Base-by-base conservation (phyloP, 345 rosid species). In the Dimocarpus longan region DNA sequence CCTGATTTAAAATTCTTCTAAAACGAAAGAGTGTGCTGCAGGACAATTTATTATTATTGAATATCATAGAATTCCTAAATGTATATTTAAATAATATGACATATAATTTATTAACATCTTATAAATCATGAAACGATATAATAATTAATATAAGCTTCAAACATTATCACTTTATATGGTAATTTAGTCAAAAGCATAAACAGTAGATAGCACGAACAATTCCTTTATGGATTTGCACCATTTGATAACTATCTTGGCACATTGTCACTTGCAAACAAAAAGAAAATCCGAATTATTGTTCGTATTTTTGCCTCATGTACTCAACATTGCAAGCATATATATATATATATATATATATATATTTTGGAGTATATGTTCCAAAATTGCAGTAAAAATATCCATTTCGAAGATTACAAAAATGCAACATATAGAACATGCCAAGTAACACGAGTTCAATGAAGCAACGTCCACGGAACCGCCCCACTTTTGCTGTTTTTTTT, bases 401-500 rank as follows among this genome's bases (percentile, higher is more conserved):
- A 4, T 8, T 63, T 24, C 26, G 16, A 62, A 43, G 12, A 42
- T 21, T 73, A 4, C 76, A 32, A 32, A 40, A 72, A 39, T 28
- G 63, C 74, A 71, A 32, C 56, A 12, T 21, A 32, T 32, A 32
- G 37, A 21, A 40, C 10, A 67, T 5, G 0, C 4, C 4, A 46
- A 22, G 19, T 46, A 24, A 48, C 37, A 46, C 2, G 73, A 48
- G 42, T 26, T 50, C 39, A 37, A 42, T 64, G 70, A 18, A 46
- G 70, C 78, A 64, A 43, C 60, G 43, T 64, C 44, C 19, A 46
- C 62, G 78, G 70, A 24, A 28, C 59, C n/a, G n/a, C n/a, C 19
- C 19, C 19, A 64, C 78, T 28, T 8, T 43, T n/a, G 43, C 24
- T 65, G 48, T 75, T 46, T 75, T 64, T 65, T 28, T 46, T 75